Conservation (phyloP, 2,329 filamentous ascomycete genomes). For the Botryosphaeria dothidea region DNA sequence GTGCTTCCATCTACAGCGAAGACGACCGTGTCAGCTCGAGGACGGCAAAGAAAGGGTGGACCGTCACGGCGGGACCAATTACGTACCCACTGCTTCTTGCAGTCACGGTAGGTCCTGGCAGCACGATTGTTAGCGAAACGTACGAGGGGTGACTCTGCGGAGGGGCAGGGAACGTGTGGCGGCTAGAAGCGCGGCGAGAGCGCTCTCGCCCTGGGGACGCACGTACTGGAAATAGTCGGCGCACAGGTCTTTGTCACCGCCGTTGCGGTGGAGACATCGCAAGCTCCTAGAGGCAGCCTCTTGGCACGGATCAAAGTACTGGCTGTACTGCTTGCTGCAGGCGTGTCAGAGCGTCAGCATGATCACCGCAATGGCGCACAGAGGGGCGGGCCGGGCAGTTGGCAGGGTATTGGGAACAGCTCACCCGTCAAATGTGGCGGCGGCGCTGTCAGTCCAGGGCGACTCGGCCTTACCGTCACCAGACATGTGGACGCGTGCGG, state of each 20-base stretch:
- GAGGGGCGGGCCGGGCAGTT: conserved; percentile 14
- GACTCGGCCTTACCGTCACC: conserved; percentile 27
- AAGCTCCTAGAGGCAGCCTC: conserved; percentile 85
- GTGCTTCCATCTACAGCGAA: conserved; percentile 43
- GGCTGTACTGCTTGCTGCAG: conserved; percentile 77
- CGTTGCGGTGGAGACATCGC: conserved; percentile 84
- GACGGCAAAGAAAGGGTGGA: neutral
- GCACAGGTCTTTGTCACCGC: conserved; percentile 85
- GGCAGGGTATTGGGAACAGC: conserved; percentile 15
- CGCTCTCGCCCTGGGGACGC: conserved; percentile 2
- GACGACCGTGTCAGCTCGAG: neutral
- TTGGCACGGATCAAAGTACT: conserved; percentile 95
- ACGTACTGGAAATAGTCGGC: conserved; percentile 91
- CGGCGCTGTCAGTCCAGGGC: conserved; percentile 35
- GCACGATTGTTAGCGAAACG: neutral
- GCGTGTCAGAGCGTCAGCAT: conserved; percentile 8
- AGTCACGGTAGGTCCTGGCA: conserved; percentile 85
- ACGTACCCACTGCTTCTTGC: conserved; percentile 91
- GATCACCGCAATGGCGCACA: neutral
- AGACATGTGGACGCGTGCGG: conserved; percentile 16
- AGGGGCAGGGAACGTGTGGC: conserved; percentile 1
- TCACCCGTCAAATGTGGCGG: conserved; percentile 42
- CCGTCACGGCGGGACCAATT: conserved; percentile 19
- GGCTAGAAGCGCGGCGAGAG: neutral
- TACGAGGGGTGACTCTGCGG: neutral